A percentile compares a stretch with the other conserved stretches of the same genome.
These are phyloP conservation scores for Hypomyces perniciosus DNA, from an alignment of 2,329 filamentous ascomycete genomes.

Conservation along the genomic window DNA sequence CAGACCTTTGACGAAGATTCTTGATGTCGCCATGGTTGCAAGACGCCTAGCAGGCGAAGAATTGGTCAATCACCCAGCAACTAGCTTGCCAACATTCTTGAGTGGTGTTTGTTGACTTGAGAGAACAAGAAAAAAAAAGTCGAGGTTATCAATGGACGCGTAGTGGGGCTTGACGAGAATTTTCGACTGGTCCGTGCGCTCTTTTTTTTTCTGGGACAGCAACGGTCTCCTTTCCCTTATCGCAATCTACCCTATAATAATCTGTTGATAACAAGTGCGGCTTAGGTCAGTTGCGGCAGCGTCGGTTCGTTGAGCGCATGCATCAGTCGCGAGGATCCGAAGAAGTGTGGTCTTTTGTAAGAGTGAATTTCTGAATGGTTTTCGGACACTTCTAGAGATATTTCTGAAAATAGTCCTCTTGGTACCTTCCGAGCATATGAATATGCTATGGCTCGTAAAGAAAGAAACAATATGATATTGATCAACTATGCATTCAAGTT, in stretches of 20 bases:
- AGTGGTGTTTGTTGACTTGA: background rate
- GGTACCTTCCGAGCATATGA: too few species aligned
- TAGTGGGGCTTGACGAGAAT: constrained; percentile 11
- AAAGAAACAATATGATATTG: too few species aligned
- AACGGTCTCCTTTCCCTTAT: background rate
- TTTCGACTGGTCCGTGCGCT: background rate
- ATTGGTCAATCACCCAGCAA: background rate
- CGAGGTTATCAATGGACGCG: background rate
- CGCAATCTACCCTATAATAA: background rate
- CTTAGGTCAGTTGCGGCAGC: too few species aligned
- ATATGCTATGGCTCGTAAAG: too few species aligned
- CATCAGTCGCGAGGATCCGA: too few species aligned
- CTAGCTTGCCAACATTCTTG: constrained; percentile 3
- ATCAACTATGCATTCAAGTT: too few species aligned
- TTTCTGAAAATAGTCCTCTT: too few species aligned
- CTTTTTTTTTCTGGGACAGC: background rate
- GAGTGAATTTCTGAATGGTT: too few species aligned
- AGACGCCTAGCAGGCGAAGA: background rate
- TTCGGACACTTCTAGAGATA: too few species aligned
- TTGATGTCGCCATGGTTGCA: constrained; percentile 53
- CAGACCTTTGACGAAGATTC: constrained; percentile 72
- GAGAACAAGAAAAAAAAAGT: constrained; percentile 7
- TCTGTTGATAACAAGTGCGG: too few species aligned
- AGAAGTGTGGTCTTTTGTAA: too few species aligned
- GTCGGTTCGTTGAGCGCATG: too few species aligned